These are phyloP conservation scores for Gossypium anomalum DNA, from an alignment of 345 rosid genomes.

Conservation along the genomic window DNA sequence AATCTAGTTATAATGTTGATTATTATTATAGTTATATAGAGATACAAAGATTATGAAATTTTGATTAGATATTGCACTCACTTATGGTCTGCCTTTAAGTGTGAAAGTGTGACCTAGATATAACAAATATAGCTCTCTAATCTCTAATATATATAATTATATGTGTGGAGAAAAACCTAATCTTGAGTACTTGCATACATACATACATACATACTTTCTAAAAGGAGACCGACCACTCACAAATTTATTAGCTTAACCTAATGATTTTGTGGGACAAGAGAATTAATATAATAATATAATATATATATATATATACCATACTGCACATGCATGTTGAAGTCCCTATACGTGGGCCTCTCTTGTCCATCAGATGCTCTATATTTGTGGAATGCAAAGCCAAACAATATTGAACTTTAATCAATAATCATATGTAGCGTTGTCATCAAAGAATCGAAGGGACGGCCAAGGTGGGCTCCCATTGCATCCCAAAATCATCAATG, in stretches of 20 bases:
- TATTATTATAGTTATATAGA: neutral
- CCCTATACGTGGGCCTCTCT: neutral
- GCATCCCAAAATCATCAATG: slow-evolving; percentile 5
- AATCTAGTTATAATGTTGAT: neutral
- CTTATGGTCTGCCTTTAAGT: no score
- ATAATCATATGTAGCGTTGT: neutral
- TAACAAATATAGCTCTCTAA: neutral
- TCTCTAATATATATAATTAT: neutral
- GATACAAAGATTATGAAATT: neutral
- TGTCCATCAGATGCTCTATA: slow-evolving; percentile 6
- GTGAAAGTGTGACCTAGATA: neutral
- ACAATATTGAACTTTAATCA: neutral
- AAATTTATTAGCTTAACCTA: neutral
- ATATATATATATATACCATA: neutral
- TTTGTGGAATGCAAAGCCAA: slow-evolving; percentile 3
- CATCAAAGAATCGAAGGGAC: slow-evolving; percentile 4
- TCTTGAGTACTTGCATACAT: neutral
- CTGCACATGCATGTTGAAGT: neutral
- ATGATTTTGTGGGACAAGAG: slow-evolving; percentile 1
- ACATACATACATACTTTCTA: neutral
- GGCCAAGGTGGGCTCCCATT: slow-evolving; percentile 5
- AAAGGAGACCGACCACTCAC: slow-evolving; percentile 11
- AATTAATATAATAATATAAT: neutral
- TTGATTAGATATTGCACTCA: slow-evolving; percentile 5
- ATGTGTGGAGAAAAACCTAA: neutral